Evolutionary conservation across 306 rosid genomes (phyloP).

Genomic region (Carpinus fangiana): DNA sequence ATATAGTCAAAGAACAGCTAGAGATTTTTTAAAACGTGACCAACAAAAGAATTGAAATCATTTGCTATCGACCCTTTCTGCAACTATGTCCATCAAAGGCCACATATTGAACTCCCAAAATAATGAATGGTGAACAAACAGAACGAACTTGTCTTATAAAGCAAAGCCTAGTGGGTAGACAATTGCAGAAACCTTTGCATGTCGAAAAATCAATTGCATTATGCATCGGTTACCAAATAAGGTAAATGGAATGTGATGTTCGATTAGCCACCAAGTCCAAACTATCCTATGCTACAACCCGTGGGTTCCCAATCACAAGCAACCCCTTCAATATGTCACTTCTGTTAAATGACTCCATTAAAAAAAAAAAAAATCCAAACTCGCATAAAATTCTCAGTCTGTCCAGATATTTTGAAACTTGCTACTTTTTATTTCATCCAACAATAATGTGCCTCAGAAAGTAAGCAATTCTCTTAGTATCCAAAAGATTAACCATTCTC

Average conservation of each 20-base stretch:
- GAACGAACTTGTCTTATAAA: background rate
- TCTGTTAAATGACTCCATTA: background rate
- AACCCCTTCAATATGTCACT: background rate
- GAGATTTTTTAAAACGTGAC: background rate
- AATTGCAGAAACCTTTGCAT: background rate
- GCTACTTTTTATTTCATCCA: background rate
- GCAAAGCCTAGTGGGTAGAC: background rate
- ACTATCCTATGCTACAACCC: background rate
- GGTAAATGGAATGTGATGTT: background rate
- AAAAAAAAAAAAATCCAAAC: conserved; percentile 4
- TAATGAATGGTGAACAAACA: background rate
- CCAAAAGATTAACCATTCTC: background rate
- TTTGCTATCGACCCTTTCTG: background rate
- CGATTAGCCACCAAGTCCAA: background rate
- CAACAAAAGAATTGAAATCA: background rate
- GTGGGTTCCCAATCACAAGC: background rate
- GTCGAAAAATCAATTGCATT: background rate
- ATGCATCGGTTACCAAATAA: background rate
- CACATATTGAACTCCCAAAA: background rate
- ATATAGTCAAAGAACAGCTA: background rate
- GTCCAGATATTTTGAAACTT: background rate
- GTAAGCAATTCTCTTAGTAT: background rate
- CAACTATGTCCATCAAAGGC: background rate
- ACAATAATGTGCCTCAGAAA: background rate
- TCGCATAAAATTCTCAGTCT: background rate